Base-by-base conservation (phyloP, 2,329 filamentous ascomycete species). In the Alternaria brassicicola region DNA sequence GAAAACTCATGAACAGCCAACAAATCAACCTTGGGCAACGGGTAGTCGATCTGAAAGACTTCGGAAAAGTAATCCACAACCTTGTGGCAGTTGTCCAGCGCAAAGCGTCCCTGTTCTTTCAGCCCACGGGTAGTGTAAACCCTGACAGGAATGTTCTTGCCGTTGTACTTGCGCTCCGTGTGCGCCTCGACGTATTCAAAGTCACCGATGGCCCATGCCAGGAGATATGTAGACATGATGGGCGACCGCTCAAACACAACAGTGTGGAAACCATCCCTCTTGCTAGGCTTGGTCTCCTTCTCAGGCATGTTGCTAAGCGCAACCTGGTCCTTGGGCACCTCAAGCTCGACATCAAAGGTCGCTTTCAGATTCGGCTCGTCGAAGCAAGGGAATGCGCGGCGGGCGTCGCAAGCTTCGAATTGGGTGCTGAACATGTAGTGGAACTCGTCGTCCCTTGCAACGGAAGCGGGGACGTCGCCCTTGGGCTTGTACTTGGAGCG, bases 281-380 rank as follows among this genome's bases (percentile, higher is more conserved):
- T 89, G 62, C 90, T 90, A 80, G 89, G 91, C 77, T 87, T 85
- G 58, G 84, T 86, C 50, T 85, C 83, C 82, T 93, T 94, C 76
- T 93, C 88, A 3, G 92, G 93, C 94, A 97, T 98, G 81, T 98
- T 98, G 81, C 92, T 96, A 43, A 98, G 83, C 6, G 93, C 95
- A 38, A 92, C 89, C 78, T 95, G 90, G 66, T 94, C 92, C 45
- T 90, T 88, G 15, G 95, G 94, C 45, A 97, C 86, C 80, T 98
- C 94, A 63, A 99, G 90, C 71, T 93, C 86, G 59, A 99, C 91
- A 77, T 97, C 93, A 73, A 97, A 98, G 2, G 93, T 94, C 10
- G 95, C 92, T 81, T 99, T 99, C 64, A 98, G 85, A 72, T 96
- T 97, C 39, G 95, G 95, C 81, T 99, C 95, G 74, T 99, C 95